Evolutionary conservation across 768 basidiomycete species (phyloP).

Genomic region (Trametes villosa): DNA sequence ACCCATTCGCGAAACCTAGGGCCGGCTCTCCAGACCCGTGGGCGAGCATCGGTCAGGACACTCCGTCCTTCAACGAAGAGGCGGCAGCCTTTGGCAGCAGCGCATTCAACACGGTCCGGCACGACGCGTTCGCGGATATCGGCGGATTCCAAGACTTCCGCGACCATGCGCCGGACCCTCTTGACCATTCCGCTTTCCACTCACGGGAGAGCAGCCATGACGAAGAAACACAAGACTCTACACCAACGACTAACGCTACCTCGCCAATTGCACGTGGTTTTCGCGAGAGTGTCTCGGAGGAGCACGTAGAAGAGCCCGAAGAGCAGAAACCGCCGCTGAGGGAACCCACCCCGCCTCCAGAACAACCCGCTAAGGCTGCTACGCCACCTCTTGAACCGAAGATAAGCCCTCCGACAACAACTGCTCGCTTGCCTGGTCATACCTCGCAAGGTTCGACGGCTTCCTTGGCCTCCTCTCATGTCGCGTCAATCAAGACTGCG

Average conservation of each 20-base stretch:
- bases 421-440: slow-evolving; percentile 27
- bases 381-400: slow-evolving; percentile 36
- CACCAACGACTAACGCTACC: slow-evolving; percentile 10
- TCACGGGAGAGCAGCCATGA: slow-evolving; percentile 34
- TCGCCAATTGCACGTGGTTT: slow-evolving; percentile 24
- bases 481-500: slow-evolving; percentile 13
- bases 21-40: slow-evolving; percentile 78
- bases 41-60: slow-evolving; percentile 57
- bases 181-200: slow-evolving; percentile 44
- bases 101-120: slow-evolving; percentile 23
- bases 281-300: slow-evolving; percentile 31
- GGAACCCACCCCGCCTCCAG: slow-evolving; percentile 20
- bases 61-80: slow-evolving; percentile 23
- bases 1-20: slow-evolving; percentile 66
- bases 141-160: slow-evolving; percentile 18
- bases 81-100: slow-evolving; percentile 28
- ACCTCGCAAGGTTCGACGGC: slow-evolving; percentile 21
- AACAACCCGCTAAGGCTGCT: slow-evolving; percentile 14
- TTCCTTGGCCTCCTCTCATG: slow-evolving; percentile 24
- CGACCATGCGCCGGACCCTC: slow-evolving; percentile 39
- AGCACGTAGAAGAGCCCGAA: slow-evolving; percentile 17
- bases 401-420: slow-evolving; percentile 42
- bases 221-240: slow-evolving; percentile 6
- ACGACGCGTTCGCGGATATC: slow-evolving; percentile 24
- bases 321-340: slow-evolving; percentile 4